phyloP scores from a whole-genome alignment of 192 early-diverging fungal genomes.

The Dissophora globulifera region DNA sequence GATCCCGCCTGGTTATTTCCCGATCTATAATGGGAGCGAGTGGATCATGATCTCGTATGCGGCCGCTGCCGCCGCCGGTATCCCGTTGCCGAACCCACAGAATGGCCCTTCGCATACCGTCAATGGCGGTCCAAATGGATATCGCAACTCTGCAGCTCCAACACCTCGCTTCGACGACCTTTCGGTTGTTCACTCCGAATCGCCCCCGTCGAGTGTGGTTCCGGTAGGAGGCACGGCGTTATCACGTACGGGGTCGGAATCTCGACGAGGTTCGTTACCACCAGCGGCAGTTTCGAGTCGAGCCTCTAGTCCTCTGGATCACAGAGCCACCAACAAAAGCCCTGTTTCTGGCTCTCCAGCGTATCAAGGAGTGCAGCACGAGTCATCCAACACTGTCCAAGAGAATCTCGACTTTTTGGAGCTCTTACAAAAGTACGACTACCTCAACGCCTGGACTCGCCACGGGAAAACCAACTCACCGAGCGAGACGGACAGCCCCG shows the following conservation, averaged over 20 bases:
- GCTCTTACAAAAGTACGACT: conserved; percentile 43
- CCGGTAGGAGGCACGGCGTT: conserved; percentile 3
- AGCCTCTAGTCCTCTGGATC: conserved; percentile 35
- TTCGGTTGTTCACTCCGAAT: neutral
- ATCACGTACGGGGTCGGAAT: conserved; percentile 29
- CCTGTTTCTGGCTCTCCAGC: conserved; percentile 23
- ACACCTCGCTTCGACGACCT: conserved; percentile 18
- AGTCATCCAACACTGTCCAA: conserved; percentile 26
- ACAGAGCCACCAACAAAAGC: conserved; percentile 23
- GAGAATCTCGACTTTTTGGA: conserved; percentile 47
- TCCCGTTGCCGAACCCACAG: conserved; percentile 37
- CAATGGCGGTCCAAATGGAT: neutral
- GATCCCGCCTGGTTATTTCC: conserved; percentile 46
- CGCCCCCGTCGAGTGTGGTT: conserved; percentile 7
- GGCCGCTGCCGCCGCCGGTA: conserved; percentile 29
- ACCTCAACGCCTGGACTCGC: conserved; percentile 35
- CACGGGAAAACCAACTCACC: conserved; percentile 41
- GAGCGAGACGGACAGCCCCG: conserved; percentile 37
- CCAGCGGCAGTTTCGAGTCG: conserved; percentile 13
- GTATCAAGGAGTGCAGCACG: conserved; percentile 12
- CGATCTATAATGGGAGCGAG: conserved; percentile 45
- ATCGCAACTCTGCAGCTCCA: conserved; percentile 7
- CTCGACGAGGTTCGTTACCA: conserved; percentile 34
- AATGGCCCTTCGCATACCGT: conserved; percentile 24
- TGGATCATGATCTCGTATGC: conserved; percentile 48